Conservation (phyloP, 2,329 filamentous ascomycete genomes). For the Mycosphaerella sp. region DNA sequence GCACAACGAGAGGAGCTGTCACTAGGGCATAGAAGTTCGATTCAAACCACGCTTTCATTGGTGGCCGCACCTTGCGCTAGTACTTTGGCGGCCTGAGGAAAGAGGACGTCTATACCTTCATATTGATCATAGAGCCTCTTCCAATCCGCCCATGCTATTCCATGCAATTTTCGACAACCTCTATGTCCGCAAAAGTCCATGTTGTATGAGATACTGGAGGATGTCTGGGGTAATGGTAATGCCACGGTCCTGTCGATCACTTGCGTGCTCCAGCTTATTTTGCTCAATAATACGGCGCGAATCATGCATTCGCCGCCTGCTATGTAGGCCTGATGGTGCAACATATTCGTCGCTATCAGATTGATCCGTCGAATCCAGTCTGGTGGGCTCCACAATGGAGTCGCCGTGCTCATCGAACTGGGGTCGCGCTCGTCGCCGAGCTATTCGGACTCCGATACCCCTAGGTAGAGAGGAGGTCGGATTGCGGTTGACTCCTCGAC, state of each 20-base stretch:
- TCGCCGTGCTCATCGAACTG: not conserved
- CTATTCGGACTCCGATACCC: slow-evolving; percentile 15
- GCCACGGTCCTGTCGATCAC: slow-evolving; percentile 52
- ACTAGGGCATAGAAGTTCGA: too few species aligned
- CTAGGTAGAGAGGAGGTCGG: slow-evolving; percentile 36
- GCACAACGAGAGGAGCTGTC: too few species aligned
- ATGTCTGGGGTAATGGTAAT: slow-evolving; percentile 41
- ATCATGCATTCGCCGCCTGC: slow-evolving; percentile 54
- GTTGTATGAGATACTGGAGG: not conserved
- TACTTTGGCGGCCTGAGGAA: too few species aligned
- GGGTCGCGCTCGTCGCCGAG: slow-evolving; percentile 2
- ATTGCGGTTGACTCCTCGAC: slow-evolving; percentile 51
- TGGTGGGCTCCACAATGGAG: slow-evolving; percentile 28
- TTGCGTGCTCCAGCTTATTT: slow-evolving; percentile 56
- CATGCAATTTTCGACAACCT: not conserved
- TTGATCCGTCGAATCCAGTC: slow-evolving; percentile 19
- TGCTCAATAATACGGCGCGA: slow-evolving; percentile 56
- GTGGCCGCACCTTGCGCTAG: too few species aligned
- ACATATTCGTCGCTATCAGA: slow-evolving; percentile 37
- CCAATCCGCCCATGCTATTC: too few species aligned
- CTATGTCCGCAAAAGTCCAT: not conserved
- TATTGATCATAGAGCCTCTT: too few species aligned
- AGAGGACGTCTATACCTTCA: too few species aligned
- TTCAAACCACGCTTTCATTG: too few species aligned
- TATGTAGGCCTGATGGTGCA: slow-evolving; percentile 45